A percentile compares a stretch with the other conserved stretches of the same genome.
Conservation (phyloP, 148 eudicot species). For the Diospyros lotus region DNA sequence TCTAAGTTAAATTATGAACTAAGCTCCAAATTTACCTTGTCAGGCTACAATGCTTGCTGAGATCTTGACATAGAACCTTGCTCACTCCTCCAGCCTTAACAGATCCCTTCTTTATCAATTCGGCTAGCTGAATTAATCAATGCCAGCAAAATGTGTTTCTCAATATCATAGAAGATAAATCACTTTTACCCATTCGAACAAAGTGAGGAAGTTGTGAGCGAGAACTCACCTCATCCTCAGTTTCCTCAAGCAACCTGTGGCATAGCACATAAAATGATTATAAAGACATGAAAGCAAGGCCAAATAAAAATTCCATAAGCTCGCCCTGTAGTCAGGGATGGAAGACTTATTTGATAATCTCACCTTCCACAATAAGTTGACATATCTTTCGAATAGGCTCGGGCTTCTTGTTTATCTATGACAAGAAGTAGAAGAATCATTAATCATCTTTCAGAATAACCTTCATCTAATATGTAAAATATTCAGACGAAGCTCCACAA, state of each 20-base stretch:
- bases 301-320: background rate
- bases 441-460: background rate
- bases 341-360: conserved; percentile 15
- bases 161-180: background rate
- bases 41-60: conserved; percentile 64
- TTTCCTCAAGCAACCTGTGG: conserved; percentile 88
- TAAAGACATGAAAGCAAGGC: background rate
- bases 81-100: conserved; percentile 71
- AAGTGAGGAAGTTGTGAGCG: conserved; percentile 1
- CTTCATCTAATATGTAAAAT: background rate
- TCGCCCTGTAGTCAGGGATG: background rate
- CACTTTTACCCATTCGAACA: background rate
- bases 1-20: background rate
- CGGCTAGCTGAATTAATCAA: conserved; percentile 57
- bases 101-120: conserved; percentile 70
- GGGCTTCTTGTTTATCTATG: conserved; percentile 87
- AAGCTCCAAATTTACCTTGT: conserved; percentile 43
- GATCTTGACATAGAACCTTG: conserved; percentile 72
- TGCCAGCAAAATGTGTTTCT: background rate
- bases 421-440: conserved; percentile 8
- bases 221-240: conserved; percentile 81
- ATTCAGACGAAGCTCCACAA: background rate
- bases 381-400: conserved; percentile 87
- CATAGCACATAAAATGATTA: conserved; percentile 5
- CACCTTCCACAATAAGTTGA: conserved; percentile 94